Percentiles rank a stretch among this genome's conserved stretches.
phyloP scores from a whole-genome alignment of 768 basidiomycete species.

The Cystobasidium onofrii region DNA sequence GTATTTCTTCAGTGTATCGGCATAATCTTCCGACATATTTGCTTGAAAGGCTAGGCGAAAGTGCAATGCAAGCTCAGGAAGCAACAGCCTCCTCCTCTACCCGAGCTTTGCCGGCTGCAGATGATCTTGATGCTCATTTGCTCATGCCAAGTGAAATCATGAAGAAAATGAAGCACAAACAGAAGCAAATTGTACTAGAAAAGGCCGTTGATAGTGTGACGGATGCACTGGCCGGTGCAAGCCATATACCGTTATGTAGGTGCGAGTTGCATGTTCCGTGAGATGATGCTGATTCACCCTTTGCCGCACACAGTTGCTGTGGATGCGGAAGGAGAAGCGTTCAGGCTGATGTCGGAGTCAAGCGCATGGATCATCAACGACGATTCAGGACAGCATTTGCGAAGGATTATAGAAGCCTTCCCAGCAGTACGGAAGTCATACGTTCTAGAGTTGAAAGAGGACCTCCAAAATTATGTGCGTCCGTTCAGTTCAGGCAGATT shows the following conservation, averaged over 20 bases:
- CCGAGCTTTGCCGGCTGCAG: background rate
- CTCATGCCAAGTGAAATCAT: constrained; percentile 15
- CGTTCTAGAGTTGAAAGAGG: constrained; percentile 7
- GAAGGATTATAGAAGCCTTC: constrained; percentile 1
- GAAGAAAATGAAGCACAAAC: constrained; percentile 27
- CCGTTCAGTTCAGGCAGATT: background rate
- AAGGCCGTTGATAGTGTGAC: constrained; percentile 25
- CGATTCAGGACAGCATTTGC: background rate
- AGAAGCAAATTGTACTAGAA: constrained; percentile 23
- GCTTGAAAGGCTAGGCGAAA: background rate
- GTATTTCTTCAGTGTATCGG: background rate
- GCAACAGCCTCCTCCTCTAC: background rate
- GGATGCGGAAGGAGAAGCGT: constrained; percentile 18
- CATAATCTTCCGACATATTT: background rate
- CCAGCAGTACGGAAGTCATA: constrained; percentile 18
- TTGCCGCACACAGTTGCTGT: background rate
- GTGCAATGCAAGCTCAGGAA: background rate
- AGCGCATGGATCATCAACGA: constrained; percentile 13
- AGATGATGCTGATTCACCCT: background rate
- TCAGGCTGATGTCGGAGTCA: constrained; percentile 21
- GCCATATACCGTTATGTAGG: constrained; percentile 11
- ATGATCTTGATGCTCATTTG: constrained; percentile 16
- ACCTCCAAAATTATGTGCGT: constrained; percentile 10
- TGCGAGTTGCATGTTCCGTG: background rate
- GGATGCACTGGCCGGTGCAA: background rate